A percentile compares a stretch with the other conserved stretches of the same genome.
These are phyloP conservation scores for Solanum ahanhuiri DNA, from an alignment of 257 asterid species.

Conservation along the genomic window DNA sequence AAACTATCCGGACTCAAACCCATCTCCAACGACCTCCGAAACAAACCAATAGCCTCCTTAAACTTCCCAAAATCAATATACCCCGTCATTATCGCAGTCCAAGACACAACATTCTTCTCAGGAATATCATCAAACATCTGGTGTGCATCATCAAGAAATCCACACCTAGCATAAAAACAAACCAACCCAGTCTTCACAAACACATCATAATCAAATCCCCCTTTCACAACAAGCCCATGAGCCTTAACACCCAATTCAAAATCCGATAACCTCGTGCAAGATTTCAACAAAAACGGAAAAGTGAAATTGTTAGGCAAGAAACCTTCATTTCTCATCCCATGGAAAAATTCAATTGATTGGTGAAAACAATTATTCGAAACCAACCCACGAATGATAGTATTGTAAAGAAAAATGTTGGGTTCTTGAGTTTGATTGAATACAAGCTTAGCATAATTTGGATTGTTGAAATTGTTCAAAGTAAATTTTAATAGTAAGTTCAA, in stretches of 20 bases:
- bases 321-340: constrained; percentile 17
- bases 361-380: constrained; percentile 19
- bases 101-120: constrained; percentile 29
- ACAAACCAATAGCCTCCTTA: constrained; percentile 24
- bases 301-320: constrained; percentile 25
- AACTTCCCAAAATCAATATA: constrained; percentile 21
- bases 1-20: constrained; percentile 36
- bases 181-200: constrained; percentile 38
- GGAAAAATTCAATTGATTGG: constrained; percentile 10
- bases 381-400: constrained; percentile 29
- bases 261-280: constrained; percentile 14
- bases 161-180: constrained; percentile 16
- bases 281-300: constrained; percentile 26
- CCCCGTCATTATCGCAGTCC: constrained; percentile 32
- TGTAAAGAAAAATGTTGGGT: constrained; percentile 30
- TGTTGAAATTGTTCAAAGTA: constrained; percentile 21
- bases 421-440: constrained; percentile 13
- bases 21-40: constrained; percentile 14
- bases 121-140: constrained; percentile 29
- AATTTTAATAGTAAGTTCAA: constrained; percentile 17
- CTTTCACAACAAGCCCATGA: constrained; percentile 20
- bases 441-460: constrained; percentile 20
- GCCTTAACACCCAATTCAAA: constrained; percentile 15
- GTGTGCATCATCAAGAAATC: constrained; percentile 15
- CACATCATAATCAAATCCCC: constrained; percentile 24